phyloP scores from a whole-genome alignment of 176 grass and related monocot genomes.

The Musa acuminata region DNA sequence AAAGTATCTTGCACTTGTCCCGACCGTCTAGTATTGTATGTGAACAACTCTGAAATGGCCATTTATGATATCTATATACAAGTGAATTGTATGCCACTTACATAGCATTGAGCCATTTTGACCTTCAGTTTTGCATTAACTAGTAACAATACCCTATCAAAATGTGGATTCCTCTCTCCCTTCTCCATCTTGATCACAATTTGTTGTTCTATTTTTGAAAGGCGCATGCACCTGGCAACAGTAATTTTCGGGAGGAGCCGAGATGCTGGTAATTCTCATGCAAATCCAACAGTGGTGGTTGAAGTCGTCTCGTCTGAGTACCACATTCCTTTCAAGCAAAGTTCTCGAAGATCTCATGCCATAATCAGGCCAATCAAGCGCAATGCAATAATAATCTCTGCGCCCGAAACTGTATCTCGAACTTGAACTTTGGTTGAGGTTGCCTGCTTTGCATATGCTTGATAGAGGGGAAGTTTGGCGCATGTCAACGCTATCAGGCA shows the following conservation, averaged over 20 bases:
- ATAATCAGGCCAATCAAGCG: neutral
- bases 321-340: too few species aligned
- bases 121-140: too few species aligned
- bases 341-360: neutral
- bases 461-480: neutral
- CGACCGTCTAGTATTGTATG: too few species aligned
- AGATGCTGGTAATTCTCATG: constrained; percentile 18
- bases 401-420: too few species aligned
- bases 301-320: neutral
- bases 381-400: neutral
- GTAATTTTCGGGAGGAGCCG: constrained; percentile 8
- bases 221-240: constrained; percentile 2
- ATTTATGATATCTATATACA: too few species aligned
- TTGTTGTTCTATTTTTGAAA: neutral
- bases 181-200: too few species aligned
- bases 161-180: neutral
- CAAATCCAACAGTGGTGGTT: neutral
- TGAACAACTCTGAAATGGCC: too few species aligned
- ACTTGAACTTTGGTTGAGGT: too few species aligned
- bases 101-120: too few species aligned
- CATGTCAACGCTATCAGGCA: neutral
- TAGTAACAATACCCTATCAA: too few species aligned
- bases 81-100: too few species aligned
- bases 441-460: constrained; percentile 2
- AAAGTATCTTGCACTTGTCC: too few species aligned